Base-by-base conservation (phyloP, 2,329 filamentous ascomycete genomes). In the Alternaria panax region DNA sequence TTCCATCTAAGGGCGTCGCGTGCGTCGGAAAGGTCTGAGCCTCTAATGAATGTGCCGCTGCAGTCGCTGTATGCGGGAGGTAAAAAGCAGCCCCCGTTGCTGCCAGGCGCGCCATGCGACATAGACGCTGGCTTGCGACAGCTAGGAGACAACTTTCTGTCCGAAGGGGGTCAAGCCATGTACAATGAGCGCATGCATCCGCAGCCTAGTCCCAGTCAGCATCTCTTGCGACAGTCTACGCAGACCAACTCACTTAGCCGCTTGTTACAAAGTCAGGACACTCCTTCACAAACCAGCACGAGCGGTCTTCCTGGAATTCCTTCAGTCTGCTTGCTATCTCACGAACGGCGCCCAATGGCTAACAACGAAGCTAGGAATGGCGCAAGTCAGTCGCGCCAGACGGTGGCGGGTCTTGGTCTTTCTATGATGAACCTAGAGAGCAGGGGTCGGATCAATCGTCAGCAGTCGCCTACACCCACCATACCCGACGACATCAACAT, bases 1-100 rank as follows among this genome's bases (percentile, higher is more conserved):
- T 86, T 83, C 69, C 85, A 87, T 75, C 74, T 79, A 28, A 66
- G 60, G 42, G 65, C 62, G 41, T 56, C 67, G 64, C 70, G 64
- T 59, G 64, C 63, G 42, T 46, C 57, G 30, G 62, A 70, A 56
- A 61, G 43, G 46, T 57, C 46, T 12, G 54, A 59, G 47, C 59
- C 65, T 42, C 54, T 62, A 41, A 51, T 51, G 16, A 54, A 57
- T 57, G 52, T 52, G 18, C 52, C 55, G n/a, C 45, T 48, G 20
- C 42, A 47, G 42, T 56, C 56, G 16, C 48, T 57, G 7, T 57
- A 61, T 25, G 50, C 61, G n/a, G 59, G 48, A 41, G 66, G 59
- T 54, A 63, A 67, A 48, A 65, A 53, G 8, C 66, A 63, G 27
- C 56, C 57, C 34, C 66, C 64, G 42, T 58, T 51, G 16, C 57